Evolutionary conservation across 805 yeast species (phyloP), one percentile per base, ranked within the genome.

Genomic region (Pichia deserticola): DNA sequence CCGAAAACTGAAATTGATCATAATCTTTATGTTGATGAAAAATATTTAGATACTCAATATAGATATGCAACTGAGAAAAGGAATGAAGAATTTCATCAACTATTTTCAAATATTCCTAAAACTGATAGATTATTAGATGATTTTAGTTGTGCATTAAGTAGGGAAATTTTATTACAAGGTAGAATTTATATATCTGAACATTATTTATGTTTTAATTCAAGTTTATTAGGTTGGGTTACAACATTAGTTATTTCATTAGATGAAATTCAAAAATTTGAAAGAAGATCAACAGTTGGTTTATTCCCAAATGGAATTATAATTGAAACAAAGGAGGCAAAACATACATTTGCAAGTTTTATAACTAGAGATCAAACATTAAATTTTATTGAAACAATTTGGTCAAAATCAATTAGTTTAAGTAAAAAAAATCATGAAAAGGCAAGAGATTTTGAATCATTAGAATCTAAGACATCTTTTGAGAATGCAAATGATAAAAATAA

Each of bases 221-320:
- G 84, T 57, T 72, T 93, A 38, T 69, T 92, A 42, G 97, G 96
- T 1, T 90, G 97, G 96, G 86, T 89, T 10, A 88, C 97, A 9
- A 86, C 79, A 54, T 69, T 90, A 37, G 77, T 84, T 3, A 75
- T 93, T 20, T 81, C 88, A 0, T 76, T 82, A 56, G 78, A 75
- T 43, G 96, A 89, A 49, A 79, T 93, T 29, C 72, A 75, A 10
- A 72, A 76, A 32, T 78, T 89, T 57, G 97, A 92, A 59, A 87
- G 88, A 65, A 84, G 82, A 51, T 75, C 82, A 20, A 89, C 97
- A 0, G 97, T 88, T 6, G 96, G 95, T 0, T 71, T 92, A 28
- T 89, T 92, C 60, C 95, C 96, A 27, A 92, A 92, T 63, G 97
- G 96, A 4, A 88, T 92, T 39, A 70, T 77, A 6, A 73, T 89